These are phyloP conservation scores for Solanum chilense DNA, from an alignment of 257 asterid genomes.

Conservation along the genomic window DNA sequence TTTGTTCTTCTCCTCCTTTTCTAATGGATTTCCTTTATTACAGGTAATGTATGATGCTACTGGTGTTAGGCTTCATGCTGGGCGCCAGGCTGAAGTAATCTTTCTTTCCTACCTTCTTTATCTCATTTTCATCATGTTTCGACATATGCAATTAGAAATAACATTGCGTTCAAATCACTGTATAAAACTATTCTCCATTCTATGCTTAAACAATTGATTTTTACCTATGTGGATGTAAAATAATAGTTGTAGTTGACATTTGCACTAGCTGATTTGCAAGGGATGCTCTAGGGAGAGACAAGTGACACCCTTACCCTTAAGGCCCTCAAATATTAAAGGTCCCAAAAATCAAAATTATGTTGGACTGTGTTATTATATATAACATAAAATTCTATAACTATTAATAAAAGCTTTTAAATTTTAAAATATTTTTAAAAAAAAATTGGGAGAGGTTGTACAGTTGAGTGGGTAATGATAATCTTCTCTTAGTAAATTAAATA, in stretches of 20 bases:
- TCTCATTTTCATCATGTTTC: not conserved
- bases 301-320: not conserved
- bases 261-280: not conserved
- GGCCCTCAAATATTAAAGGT: not conserved
- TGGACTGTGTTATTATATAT: not conserved
- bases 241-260: not conserved
- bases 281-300: not conserved
- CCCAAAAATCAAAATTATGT: not conserved
- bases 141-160: not conserved
- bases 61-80: conserved; percentile 93
- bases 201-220: not conserved
- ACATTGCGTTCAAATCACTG: not conserved
- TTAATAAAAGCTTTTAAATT: not conserved
- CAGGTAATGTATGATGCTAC: conserved; percentile 99
- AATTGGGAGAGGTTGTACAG: not conserved
- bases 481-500: not conserved
- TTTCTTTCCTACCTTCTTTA: not conserved
- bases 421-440: not conserved
- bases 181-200: not conserved
- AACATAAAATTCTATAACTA: too few relatives aligned
- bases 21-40: conserved; percentile 15
- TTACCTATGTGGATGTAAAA: not conserved
- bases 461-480: not conserved
- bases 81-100: conserved; percentile 96
- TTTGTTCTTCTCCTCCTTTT: not conserved